Conservation (phyloP, 495 filamentous ascomycete genomes). For the Apodospora peruviana region DNA sequence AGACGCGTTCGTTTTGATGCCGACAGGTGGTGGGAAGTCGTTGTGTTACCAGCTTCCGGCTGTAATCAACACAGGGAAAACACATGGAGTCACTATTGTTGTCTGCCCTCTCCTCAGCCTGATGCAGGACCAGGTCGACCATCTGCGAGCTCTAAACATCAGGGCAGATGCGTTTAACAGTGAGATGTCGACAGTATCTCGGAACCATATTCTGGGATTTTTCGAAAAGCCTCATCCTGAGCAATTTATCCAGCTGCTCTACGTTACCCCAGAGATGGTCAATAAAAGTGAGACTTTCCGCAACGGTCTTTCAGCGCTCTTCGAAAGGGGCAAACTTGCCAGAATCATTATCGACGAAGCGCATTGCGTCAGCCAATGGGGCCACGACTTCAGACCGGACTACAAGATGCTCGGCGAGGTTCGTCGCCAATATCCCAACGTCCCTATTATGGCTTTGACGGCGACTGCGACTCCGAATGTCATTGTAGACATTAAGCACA, state of each 20-base stretch:
- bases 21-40: slow-evolving; percentile 94
- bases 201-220: slow-evolving; percentile 51
- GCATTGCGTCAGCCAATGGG: slow-evolving; percentile 98
- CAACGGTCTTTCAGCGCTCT: slow-evolving; percentile 54
- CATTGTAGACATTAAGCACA: slow-evolving; percentile 80
- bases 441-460: slow-evolving; percentile 90
- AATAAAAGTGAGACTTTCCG: slow-evolving; percentile 65
- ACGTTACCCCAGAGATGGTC: slow-evolving; percentile 96
- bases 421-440: slow-evolving; percentile 59
- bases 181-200: slow-evolving; percentile 54
- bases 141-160: slow-evolving; percentile 69
- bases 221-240: slow-evolving; percentile 60
- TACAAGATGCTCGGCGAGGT: slow-evolving; percentile 81
- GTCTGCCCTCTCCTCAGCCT: slow-evolving; percentile 93
- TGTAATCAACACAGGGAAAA: slow-evolving; percentile 70
- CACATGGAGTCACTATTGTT: slow-evolving; percentile 81
- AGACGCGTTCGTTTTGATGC: slow-evolving; percentile 93
- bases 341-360: slow-evolving; percentile 95
- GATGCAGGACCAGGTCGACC: slow-evolving; percentile 91
- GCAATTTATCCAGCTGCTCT: slow-evolving; percentile 71
- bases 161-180: slow-evolving; percentile 72
- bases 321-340: slow-evolving; percentile 63
- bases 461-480: slow-evolving; percentile 93
- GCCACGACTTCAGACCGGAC: slow-evolving; percentile 95
- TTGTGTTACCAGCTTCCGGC: slow-evolving; percentile 94